These are phyloP conservation scores for Juglanconis sp. DNA, from an alignment of 2,329 filamentous ascomycete species.

Conservation along the genomic window DNA sequence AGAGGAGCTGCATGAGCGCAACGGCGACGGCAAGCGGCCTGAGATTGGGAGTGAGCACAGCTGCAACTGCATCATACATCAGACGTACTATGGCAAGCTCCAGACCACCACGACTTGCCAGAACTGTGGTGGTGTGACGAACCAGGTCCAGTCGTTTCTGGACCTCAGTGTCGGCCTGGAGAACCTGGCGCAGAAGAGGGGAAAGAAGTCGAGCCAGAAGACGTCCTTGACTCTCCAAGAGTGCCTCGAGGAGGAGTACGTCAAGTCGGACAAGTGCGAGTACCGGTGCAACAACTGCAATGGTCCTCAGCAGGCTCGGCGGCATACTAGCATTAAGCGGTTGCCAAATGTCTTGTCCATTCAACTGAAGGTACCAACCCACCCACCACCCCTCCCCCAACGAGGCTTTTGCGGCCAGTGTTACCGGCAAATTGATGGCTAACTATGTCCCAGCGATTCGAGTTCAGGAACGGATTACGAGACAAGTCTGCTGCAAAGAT, in stretches of 20 bases:
- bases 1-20: slow-evolving; percentile 83
- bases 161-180: slow-evolving; percentile 89
- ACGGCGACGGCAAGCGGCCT: slow-evolving; percentile 65
- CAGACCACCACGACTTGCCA: slow-evolving; percentile 89
- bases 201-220: slow-evolving; percentile 50
- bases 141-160: slow-evolving; percentile 82
- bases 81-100: slow-evolving; percentile 89
- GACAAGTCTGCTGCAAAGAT: slow-evolving; percentile 79
- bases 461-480: slow-evolving; percentile 64
- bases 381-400: neutral
- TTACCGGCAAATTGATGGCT: neutral
- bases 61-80: slow-evolving; percentile 90
- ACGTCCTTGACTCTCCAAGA: slow-evolving; percentile 59
- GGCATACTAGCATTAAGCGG: slow-evolving; percentile 79
- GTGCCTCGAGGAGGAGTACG: slow-evolving; percentile 83
- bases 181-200: slow-evolving; percentile 63
- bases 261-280: slow-evolving; percentile 80
- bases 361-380: slow-evolving; percentile 74
- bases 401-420: neutral
- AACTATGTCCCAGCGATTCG: slow-evolving; percentile 54
- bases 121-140: slow-evolving; percentile 78
- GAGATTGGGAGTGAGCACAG: slow-evolving; percentile 57
- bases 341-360: slow-evolving; percentile 87
- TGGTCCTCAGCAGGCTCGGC: slow-evolving; percentile 72
- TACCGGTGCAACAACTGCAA: slow-evolving; percentile 84